Percentiles rank a stretch among this genome's conserved stretches.
Evolutionary conservation across 1,284 basidiomycete genomes (phyloP).

Genomic region (Volvariella volvacea): DNA sequence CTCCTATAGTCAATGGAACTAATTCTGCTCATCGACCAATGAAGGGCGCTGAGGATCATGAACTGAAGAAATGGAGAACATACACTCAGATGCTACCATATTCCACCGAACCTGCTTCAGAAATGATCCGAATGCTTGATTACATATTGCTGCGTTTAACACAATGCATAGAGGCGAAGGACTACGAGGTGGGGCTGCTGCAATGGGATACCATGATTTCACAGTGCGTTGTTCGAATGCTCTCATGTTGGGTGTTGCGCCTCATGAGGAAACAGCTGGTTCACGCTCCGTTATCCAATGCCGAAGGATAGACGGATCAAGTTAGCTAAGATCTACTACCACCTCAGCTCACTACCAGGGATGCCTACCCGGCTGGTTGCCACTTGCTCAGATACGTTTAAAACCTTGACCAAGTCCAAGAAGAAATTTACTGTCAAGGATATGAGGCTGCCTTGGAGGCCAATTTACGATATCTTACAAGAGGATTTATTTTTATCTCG

Average conservation of each 20-base stretch:
- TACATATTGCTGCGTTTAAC: conserved; percentile 62
- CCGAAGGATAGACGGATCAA: conserved; percentile 73
- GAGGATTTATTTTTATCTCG: conserved; percentile 81
- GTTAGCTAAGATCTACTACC: conserved; percentile 79
- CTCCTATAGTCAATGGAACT: neutral
- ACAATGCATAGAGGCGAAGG: conserved; percentile 76
- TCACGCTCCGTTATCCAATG: conserved; percentile 79
- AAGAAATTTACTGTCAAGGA: conserved; percentile 76
- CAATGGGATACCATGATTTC: conserved; percentile 76
- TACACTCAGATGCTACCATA: conserved; percentile 73
- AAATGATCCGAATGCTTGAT: conserved; percentile 79
- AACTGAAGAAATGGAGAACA: conserved; percentile 44
- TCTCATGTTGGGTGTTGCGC: conserved; percentile 12
- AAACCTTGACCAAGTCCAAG: conserved; percentile 56
- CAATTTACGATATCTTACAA: conserved; percentile 75
- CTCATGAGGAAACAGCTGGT: conserved; percentile 48
- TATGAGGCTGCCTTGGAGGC: conserved; percentile 84
- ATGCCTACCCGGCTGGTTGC: conserved; percentile 55
- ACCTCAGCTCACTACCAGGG: conserved; percentile 55
- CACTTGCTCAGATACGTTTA: conserved; percentile 52
- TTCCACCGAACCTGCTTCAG: conserved; percentile 69
- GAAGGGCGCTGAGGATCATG: conserved; percentile 15
- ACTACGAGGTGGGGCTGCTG: conserved; percentile 71
- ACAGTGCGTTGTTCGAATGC: conserved; percentile 43
- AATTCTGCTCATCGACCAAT: neutral